Percentiles rank a stretch among this genome's conserved stretches.
phyloP scores from a whole-genome alignment of 352 stramenopile genomes.

The Aphanomyces astaci region DNA sequence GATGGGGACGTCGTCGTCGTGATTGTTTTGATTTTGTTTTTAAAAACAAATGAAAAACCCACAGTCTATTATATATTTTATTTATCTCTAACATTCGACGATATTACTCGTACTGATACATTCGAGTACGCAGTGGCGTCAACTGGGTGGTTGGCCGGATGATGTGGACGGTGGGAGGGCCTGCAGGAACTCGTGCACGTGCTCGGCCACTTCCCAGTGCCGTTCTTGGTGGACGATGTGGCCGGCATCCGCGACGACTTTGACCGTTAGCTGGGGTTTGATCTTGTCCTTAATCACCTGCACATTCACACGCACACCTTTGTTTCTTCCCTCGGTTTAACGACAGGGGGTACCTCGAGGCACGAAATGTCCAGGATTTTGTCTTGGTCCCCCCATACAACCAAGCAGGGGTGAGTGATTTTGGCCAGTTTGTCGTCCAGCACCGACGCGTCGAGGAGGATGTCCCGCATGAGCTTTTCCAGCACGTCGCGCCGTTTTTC shows the following conservation, averaged over 20 bases:
- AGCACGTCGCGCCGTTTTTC: constrained; percentile 42
- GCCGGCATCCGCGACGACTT: constrained; percentile 55
- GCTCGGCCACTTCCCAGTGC: constrained; percentile 28
- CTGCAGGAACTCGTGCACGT: constrained; percentile 6
- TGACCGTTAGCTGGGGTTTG: constrained; percentile 31
- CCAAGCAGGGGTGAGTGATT: constrained; percentile 46
- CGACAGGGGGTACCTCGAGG: constrained; percentile 31
- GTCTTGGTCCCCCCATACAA: constrained; percentile 71
- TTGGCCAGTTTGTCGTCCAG: constrained; percentile 50
- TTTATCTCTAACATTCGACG: too few species aligned
- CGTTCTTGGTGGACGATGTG: constrained; percentile 68
- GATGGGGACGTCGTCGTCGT: too few species aligned
- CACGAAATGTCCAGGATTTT: constrained; percentile 60
- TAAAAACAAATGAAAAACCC: too few species aligned
- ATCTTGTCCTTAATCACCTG: constrained; percentile 39
- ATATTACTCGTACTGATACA: too few species aligned
- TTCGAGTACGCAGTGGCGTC: not conserved
- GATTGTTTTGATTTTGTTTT: too few species aligned
- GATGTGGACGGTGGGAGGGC: not conserved
- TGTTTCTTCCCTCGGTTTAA: not conserved
- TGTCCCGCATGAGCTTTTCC: constrained; percentile 53
- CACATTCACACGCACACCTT: not conserved
- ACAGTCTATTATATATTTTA: too few species aligned
- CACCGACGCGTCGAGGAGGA: constrained; percentile 42
- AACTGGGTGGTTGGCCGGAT: not conserved